Conservation (phyloP, 106 monocot species). For the Phalaenopsis aphrodite region DNA sequence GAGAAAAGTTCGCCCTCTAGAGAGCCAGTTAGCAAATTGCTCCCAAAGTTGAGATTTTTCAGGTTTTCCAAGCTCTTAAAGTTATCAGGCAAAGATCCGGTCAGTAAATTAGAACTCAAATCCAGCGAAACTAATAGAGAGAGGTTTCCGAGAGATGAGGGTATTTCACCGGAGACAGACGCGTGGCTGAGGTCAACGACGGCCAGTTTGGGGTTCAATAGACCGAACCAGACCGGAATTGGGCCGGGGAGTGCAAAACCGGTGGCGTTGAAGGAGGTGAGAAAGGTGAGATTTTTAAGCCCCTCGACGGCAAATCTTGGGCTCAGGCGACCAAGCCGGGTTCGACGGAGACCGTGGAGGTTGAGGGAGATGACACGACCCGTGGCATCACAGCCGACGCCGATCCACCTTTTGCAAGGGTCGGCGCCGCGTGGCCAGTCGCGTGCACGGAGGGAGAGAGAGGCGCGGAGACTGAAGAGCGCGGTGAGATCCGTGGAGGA, state of each 20-base stretch:
- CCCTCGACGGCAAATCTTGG: conserved; percentile 79
- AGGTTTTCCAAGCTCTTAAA: background rate
- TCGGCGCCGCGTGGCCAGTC: conserved; percentile 77
- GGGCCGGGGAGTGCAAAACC: conserved; percentile 66
- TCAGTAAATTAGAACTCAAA: conserved; percentile 20
- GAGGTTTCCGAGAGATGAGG: conserved; percentile 34
- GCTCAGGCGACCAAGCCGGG: conserved; percentile 49
- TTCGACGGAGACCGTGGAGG: conserved; percentile 58
- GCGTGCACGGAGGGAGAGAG: conserved; percentile 62
- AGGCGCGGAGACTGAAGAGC: conserved; percentile 56
- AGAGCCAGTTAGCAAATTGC: background rate
- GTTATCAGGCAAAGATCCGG: conserved; percentile 17
- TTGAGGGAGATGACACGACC: conserved; percentile 48
- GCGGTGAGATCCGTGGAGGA: conserved; percentile 41
- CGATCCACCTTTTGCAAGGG: conserved; percentile 65
- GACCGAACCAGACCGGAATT: conserved; percentile 57
- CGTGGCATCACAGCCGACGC: conserved; percentile 37
- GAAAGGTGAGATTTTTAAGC: conserved; percentile 47
- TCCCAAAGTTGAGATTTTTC: conserved; percentile 2
- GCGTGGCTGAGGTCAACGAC: conserved; percentile 40
- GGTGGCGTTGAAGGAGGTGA: conserved; percentile 56
- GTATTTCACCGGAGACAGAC: conserved; percentile 35
- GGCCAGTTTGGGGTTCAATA: conserved; percentile 13
- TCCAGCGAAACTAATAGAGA: conserved; percentile 14
- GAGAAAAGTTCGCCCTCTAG: conserved; percentile 1